These are phyloP conservation scores for Hypoxylon trugodes DNA, from an alignment of 495 filamentous ascomycete species.

Conservation along the genomic window DNA sequence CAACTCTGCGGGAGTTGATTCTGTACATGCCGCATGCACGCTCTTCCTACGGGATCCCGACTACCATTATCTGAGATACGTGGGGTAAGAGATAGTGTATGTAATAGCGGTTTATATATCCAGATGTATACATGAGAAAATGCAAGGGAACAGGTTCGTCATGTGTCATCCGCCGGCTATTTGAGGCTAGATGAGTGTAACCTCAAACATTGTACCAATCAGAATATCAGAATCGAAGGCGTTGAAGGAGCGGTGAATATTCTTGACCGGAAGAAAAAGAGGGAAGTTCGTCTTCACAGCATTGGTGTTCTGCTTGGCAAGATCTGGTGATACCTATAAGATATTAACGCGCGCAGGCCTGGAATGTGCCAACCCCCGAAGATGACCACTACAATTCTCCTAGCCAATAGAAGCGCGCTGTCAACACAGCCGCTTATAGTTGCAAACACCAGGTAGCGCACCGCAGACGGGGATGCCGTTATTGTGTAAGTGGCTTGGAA, in stretches of 20 bases:
- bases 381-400: background rate
- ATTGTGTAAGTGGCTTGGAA: conserved; percentile 9
- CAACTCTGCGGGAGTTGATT: background rate
- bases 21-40: conserved; percentile 11
- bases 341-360: conserved; percentile 3
- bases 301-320: background rate
- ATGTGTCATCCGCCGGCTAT: conserved; percentile 31
- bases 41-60: conserved; percentile 14
- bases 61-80: conserved; percentile 15
- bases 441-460: background rate
- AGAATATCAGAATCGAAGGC: conserved; percentile 1
- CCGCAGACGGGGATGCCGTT: conserved; percentile 14
- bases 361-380: background rate
- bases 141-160: conserved; percentile 32
- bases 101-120: too few species aligned
- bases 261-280: background rate
- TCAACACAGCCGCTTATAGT: background rate
- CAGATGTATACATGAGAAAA: too few species aligned
- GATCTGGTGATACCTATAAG: background rate
- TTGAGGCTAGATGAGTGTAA: conserved; percentile 27
- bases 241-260: conserved; percentile 35
- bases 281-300: background rate
- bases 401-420: background rate
- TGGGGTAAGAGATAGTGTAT: conserved; percentile 25
- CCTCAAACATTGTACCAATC: conserved; percentile 24